Base-by-base conservation (phyloP, 768 basidiomycete genomes). In the Leccinellum rugosiceps region DNA sequence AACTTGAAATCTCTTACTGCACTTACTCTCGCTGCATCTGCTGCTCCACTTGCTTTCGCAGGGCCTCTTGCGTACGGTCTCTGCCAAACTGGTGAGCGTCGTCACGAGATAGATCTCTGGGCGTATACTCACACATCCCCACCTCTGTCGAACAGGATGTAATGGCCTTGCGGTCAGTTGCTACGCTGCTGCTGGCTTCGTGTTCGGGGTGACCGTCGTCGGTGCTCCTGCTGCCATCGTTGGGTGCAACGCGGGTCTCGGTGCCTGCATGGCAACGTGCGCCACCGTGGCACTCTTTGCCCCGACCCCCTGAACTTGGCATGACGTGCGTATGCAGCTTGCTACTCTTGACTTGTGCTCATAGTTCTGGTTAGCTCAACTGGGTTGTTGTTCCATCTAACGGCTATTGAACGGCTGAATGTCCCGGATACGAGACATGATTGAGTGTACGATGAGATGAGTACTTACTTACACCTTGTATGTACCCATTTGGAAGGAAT, bases 51-150 rank as follows among this genome's bases (percentile, higher is more conserved):
- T 3, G 52, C 44, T 9, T 46, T 56, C 0, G 70, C 67, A 0
- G 67, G 70, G 0, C 62, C 57, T 0, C 17, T 72, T 6, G 58
- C 59, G 0, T 71, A 71, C 5, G 72, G 0, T 72, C 69, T 2
- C 68, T 47, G 46, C 46, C 46, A 72, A 21, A 73, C 70, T 0
- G 68, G 70, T 68, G 4, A 44, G 46, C 5, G 6, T 15, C 8
- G 3, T 15, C 8, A 11, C 21, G 0, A 28, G 13, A 7, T 25
- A 10, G 2, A 28, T 11, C 2, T 26, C 47, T 25, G 3, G 8
- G 41, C 6, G 4, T 25, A 23, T 46, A 25, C 23, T 46, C 13
- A 46, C 45, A 8, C 21, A 38, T 38, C 8, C 15, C 9, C 35
- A 0, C 35, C 1, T 38, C 35, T 6, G 5, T 48, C 17, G 14